Evolutionary conservation across 352 stramenopile species (phyloP).

Genomic region (Peronosclerospora sorghi): DNA sequence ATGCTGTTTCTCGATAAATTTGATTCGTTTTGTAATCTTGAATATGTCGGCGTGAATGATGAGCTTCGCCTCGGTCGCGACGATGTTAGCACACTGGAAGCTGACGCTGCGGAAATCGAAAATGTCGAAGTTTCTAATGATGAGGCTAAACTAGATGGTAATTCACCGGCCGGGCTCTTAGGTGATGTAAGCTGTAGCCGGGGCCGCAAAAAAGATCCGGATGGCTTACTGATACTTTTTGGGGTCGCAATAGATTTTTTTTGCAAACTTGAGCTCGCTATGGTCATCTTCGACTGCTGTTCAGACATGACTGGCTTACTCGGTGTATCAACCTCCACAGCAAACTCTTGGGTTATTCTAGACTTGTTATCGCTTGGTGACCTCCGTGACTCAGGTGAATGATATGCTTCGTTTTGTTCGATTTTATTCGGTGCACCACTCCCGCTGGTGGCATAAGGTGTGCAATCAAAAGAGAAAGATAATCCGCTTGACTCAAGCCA

Average conservation of each 20-base stretch:
- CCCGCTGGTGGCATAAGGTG: too few species aligned
- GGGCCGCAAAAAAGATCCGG: background rate
- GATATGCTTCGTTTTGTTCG: too few species aligned
- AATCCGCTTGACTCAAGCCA: slow-evolving; percentile 1
- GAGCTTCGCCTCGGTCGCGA: slow-evolving; percentile 1
- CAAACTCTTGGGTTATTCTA: slow-evolving; percentile 1
- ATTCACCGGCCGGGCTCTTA: background rate
- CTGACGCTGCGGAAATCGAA: background rate
- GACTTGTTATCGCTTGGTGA: background rate
- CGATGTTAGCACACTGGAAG: slow-evolving; percentile 1
- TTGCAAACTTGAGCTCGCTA: slow-evolving; percentile 6
- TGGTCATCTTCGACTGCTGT: background rate
- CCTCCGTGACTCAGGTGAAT: background rate
- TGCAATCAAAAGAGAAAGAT: background rate
- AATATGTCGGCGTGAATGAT: slow-evolving; percentile 1
- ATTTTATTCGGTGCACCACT: too few species aligned
- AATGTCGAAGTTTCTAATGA: background rate
- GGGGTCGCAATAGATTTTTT: slow-evolving; percentile 2
- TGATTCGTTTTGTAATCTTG: background rate
- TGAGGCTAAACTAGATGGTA: slow-evolving; percentile 2
- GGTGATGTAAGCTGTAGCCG: background rate
- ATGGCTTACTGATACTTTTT: slow-evolving; percentile 5
- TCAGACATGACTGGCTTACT: background rate
- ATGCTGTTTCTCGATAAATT: slow-evolving; percentile 3
- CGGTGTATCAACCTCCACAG: background rate